Evolutionary conservation across 2,329 filamentous ascomycete genomes (phyloP), one percentile per base, ranked within the genome.

Genomic region (Cercospora citrullina): DNA sequence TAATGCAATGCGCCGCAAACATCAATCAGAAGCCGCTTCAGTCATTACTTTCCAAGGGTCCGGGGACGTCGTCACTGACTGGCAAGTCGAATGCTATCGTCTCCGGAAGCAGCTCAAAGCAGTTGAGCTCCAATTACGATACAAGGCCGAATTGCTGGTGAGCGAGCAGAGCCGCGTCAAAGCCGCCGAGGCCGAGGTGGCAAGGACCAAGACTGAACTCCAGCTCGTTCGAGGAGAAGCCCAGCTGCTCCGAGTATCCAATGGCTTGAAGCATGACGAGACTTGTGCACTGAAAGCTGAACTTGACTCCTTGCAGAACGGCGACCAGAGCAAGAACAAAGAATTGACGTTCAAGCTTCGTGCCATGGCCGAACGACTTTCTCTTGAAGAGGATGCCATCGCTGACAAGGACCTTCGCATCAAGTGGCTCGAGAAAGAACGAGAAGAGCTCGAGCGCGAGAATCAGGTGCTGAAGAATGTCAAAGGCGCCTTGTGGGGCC

Each of bases 391-490:
- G 18, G 45, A 64, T 4, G 45, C 63, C 4, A 21, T 68, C 3
- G 48, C 31, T n/a, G 63, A 65, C 26, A 60, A 64, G 14, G 66
- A 68, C 42, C 33, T 59, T 5, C 33, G 63, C 42, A 65, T 68
- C 21, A 64, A 68, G 33, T 64, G 66, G 33, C 21, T 68, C 12
- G 62, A 65, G n/a, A 42, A 45, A 10, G 66, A 68, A 60, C 60
- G 60, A 28, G 55, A 60, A 28, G 66, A 68, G 31, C 36, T 68
- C 12, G 63, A 68, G 18, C 31, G 66, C 16, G 66, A 68, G 30
- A 68, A 65, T 16, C 48, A 60, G 39, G 58, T 68, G 26, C 53
- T 48, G 26, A 63, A 65, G 59, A 68, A 68, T 63, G 58, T 65
- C n/a, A 68, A 64, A 39, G 64, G 61, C n/a, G 61, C 61, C 4